Percentiles rank a stretch among this genome's conserved stretches.
These are phyloP conservation scores for Sporothrix brunneoviolacea DNA, from an alignment of 2,329 filamentous ascomycete genomes.

Conservation along the genomic window DNA sequence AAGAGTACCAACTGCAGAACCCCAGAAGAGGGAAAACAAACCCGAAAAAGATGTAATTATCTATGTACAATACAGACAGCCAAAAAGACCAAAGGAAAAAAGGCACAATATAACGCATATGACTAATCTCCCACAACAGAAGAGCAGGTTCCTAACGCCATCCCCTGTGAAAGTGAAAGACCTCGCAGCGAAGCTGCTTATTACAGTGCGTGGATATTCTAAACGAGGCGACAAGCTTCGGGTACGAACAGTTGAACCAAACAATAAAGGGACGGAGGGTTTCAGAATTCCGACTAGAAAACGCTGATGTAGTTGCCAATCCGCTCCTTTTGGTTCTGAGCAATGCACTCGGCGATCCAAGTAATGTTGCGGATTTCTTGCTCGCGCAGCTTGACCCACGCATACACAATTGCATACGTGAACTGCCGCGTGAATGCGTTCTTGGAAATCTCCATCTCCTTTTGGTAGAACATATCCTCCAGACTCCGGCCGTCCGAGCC, in stretches of 20 bases:
- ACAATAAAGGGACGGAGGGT: neutral
- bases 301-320: slow-evolving; percentile 99
- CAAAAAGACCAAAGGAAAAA: slow-evolving; percentile 3
- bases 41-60: slow-evolving; percentile 30
- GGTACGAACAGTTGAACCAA: slow-evolving; percentile 10
- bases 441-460: slow-evolving; percentile 98
- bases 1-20: neutral
- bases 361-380: slow-evolving; percentile 99
- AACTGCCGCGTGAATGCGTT: slow-evolving; percentile 93
- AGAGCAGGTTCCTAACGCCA: slow-evolving; percentile 6
- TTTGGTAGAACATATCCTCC: slow-evolving; percentile 98
- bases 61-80: slow-evolving; percentile 43
- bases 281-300: slow-evolving; percentile 47
- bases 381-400: slow-evolving; percentile 95
- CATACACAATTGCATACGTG: slow-evolving; percentile 89
- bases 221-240: neutral
- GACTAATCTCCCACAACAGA: neutral
- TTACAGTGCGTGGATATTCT: slow-evolving; percentile 3
- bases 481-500: slow-evolving; percentile 79
- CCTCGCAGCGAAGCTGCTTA: slow-evolving; percentile 3
- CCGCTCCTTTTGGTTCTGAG: slow-evolving; percentile 98
- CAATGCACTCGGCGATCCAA: slow-evolving; percentile 99
- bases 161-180: slow-evolving; percentile 6
- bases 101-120: neutral
- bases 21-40: slow-evolving; percentile 24